Conservation (phyloP, 1,284 basidiomycete genomes). For the Calocybe gambosa region DNA sequence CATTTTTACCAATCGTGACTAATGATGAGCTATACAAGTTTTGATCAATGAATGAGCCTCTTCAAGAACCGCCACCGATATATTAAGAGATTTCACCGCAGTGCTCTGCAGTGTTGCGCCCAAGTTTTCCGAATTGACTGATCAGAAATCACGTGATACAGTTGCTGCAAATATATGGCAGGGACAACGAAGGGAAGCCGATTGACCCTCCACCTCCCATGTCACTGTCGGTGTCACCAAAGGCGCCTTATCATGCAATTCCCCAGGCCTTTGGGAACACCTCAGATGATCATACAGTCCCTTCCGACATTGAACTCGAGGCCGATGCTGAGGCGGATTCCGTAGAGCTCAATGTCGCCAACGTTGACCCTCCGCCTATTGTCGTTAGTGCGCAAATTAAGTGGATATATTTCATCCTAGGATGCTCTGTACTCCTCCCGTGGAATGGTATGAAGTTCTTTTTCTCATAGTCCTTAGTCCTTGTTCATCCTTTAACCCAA, state of each 20-base stretch:
- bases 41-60: too few relatives aligned
- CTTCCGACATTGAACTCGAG: conserved; percentile 30
- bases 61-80: too few relatives aligned
- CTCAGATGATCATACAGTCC: conserved; percentile 19
- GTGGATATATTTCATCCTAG: conserved; percentile 66
- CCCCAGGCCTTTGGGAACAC: conserved; percentile 27
- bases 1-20: neutral
- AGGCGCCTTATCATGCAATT: conserved; percentile 33
- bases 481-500: conserved; percentile 22
- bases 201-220: conserved; percentile 9
- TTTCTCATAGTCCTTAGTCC: conserved; percentile 5
- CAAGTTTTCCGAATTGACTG: too few relatives aligned
- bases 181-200: neutral
- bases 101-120: too few relatives aligned
- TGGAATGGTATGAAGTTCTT: conserved; percentile 62
- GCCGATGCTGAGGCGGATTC: conserved; percentile 26
- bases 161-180: neutral
- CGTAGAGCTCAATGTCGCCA: conserved; percentile 14
- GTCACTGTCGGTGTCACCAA: conserved; percentile 24
- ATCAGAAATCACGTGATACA: neutral
- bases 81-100: too few relatives aligned
- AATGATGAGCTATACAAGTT: neutral
- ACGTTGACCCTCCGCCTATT: conserved; percentile 22
- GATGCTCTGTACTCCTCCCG: conserved; percentile 65
- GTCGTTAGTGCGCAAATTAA: conserved; percentile 39